Percentiles rank a stretch among this genome's conserved stretches.
Conservation (phyloP, 2,329 filamentous ascomycete genomes). For the Escovopsis weberi region DNA sequence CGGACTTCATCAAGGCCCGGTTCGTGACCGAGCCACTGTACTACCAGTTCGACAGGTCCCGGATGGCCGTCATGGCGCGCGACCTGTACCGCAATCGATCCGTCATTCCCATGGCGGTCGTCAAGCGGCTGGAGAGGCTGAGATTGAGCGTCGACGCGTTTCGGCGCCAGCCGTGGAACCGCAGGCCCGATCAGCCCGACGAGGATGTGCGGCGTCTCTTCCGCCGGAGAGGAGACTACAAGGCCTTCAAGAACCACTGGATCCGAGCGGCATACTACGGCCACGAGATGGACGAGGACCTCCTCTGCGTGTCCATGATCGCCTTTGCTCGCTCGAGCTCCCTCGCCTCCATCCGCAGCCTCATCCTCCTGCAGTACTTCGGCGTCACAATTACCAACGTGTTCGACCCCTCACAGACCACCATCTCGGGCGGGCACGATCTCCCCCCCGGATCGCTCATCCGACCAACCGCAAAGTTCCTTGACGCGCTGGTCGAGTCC, state of each 20-base stretch:
- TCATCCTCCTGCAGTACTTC: conserved; percentile 20
- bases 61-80: conserved; percentile 25
- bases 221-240: conserved; percentile 12
- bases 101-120: conserved; percentile 4
- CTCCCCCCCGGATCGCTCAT: conserved; percentile 36
- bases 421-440: conserved; percentile 19
- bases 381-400: conserved; percentile 13
- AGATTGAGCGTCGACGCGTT: conserved; percentile 16
- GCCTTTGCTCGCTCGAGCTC: conserved; percentile 26
- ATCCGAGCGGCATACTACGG: conserved; percentile 11
- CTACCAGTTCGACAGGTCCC: conserved; percentile 28
- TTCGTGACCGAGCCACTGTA: conserved; percentile 33
- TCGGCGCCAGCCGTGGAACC: conserved; percentile 16
- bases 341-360: conserved; percentile 16
- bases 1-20: conserved; percentile 32
- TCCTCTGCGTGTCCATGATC: conserved; percentile 27
- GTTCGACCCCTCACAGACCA: conserved; percentile 8
- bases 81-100: conserved; percentile 17
- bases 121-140: conserved; percentile 17
- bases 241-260: conserved; percentile 17
- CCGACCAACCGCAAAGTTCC: conserved; percentile 41
- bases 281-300: conserved; percentile 21
- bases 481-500: conserved; percentile 52
- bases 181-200: conserved; percentile 9
- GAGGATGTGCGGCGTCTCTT: conserved; percentile 15